Evolutionary conservation across 2,329 filamentous ascomycete genomes (phyloP).

Genomic region (Colletotrichum viniferum): DNA sequence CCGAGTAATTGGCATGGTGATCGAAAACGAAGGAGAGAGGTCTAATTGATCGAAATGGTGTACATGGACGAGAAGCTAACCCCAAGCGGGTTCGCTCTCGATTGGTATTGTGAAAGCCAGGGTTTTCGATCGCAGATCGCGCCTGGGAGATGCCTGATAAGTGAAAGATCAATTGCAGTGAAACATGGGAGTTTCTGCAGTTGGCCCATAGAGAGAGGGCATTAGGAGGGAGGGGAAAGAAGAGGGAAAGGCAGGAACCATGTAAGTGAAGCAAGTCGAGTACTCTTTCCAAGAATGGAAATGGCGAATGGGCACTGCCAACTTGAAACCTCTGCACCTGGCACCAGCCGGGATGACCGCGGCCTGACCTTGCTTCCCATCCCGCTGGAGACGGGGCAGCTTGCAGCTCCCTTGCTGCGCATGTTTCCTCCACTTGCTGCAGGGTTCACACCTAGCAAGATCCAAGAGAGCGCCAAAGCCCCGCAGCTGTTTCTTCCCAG

Average conservation of each 20-base stretch:
- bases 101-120: neutral
- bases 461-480: neutral
- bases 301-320: neutral
- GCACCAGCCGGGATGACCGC: neutral
- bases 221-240: neutral
- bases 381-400: neutral
- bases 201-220: neutral
- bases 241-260: neutral
- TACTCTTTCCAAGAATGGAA: neutral
- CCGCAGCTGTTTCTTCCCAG: conserved; percentile 4
- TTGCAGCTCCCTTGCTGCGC: neutral
- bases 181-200: neutral
- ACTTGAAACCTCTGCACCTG: neutral
- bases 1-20: conserved; percentile 52
- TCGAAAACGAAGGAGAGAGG: neutral
- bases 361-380: neutral
- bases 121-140: neutral
- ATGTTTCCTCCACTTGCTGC: neutral
- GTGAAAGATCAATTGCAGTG: neutral
- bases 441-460: conserved; percentile 1
- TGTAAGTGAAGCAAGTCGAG: neutral
- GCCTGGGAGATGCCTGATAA: neutral
- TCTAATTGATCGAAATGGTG: neutral
- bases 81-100: neutral
- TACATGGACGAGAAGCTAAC: neutral